Evolutionary conservation across 306 rosid genomes (phyloP).

Genomic region (Benincasa hispida): DNA sequence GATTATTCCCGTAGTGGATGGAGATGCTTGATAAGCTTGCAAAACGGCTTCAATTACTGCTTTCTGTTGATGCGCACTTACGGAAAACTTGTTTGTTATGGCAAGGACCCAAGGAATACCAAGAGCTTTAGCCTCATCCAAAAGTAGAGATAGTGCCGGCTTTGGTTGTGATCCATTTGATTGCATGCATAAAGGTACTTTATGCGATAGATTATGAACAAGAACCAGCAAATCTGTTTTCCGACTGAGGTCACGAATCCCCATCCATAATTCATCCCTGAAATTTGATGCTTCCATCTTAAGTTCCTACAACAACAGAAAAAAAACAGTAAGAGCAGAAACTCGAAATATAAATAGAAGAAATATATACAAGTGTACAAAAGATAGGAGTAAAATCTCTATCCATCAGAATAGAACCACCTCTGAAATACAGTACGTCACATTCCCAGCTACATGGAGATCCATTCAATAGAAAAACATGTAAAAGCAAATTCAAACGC

Average conservation of each 20-base stretch:
- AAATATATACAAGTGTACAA: neutral
- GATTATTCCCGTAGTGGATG: slow-evolving; percentile 48
- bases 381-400: neutral
- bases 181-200: slow-evolving; percentile 55
- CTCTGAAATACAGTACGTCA: neutral
- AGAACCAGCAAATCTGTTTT: slow-evolving; percentile 85
- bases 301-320: slow-evolving; percentile 47
- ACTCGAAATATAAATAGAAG: neutral
- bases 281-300: slow-evolving; percentile 50
- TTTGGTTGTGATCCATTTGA: slow-evolving; percentile 43
- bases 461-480: neutral
- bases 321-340: neutral
- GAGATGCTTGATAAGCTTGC: slow-evolving; percentile 65
- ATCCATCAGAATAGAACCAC: neutral
- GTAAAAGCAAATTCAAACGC: neutral
- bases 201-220: slow-evolving; percentile 88
- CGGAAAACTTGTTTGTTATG: slow-evolving; percentile 86
- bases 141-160: slow-evolving; percentile 69
- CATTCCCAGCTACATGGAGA: neutral
- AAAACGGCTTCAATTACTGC: slow-evolving; percentile 66
- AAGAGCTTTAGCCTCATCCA: slow-evolving; percentile 91
- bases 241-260: slow-evolving; percentile 68
- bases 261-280: slow-evolving; percentile 76
- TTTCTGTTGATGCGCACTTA: slow-evolving; percentile 86
- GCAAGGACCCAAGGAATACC: slow-evolving; percentile 99